phyloP scores from a whole-genome alignment of 2,329 filamentous ascomycete genomes.

The Penicillium sp. region DNA sequence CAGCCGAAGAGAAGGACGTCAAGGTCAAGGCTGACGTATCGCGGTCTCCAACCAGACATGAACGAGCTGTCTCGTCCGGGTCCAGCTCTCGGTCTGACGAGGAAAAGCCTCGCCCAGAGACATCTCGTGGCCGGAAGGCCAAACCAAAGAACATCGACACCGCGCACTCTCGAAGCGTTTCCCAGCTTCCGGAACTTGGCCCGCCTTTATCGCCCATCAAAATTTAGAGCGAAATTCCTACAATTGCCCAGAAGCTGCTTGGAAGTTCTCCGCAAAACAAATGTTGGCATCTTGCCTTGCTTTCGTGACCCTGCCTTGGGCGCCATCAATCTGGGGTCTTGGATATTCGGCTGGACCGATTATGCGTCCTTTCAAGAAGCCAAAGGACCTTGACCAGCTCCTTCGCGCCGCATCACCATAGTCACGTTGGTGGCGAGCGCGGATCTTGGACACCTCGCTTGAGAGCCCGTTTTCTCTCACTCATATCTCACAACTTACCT shows the following conservation, averaged over 20 bases:
- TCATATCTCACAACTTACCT: neutral
- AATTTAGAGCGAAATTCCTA: constrained; percentile 35
- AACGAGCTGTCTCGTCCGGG: constrained; percentile 61
- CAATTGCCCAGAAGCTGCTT: neutral
- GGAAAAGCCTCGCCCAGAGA: constrained; percentile 33
- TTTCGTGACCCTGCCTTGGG: neutral
- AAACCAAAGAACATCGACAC: constrained; percentile 39
- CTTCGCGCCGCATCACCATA: neutral
- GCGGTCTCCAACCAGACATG: constrained; percentile 43
- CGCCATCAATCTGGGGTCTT: neutral
- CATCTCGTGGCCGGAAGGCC: constrained; percentile 34
- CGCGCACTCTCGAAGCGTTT: constrained; percentile 39
- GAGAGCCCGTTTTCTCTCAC: neutral
- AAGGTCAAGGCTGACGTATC: constrained; percentile 20
- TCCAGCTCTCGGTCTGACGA: constrained; percentile 61
- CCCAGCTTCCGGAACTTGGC: constrained; percentile 51
- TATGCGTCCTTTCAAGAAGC: constrained; percentile 3
- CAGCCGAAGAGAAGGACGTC: constrained; percentile 28
- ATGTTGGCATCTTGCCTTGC: neutral
- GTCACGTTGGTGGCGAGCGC: neutral
- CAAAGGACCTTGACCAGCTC: neutral
- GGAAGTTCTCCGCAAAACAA: neutral
- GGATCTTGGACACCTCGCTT: neutral
- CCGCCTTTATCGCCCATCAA: constrained; percentile 52
- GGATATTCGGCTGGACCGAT: constrained; percentile 24